A percentile compares a stretch with the other conserved stretches of the same genome.
These are phyloP conservation scores for Porcisia hertigi DNA, from an alignment of 208 protist species.

Conservation along the genomic window DNA sequence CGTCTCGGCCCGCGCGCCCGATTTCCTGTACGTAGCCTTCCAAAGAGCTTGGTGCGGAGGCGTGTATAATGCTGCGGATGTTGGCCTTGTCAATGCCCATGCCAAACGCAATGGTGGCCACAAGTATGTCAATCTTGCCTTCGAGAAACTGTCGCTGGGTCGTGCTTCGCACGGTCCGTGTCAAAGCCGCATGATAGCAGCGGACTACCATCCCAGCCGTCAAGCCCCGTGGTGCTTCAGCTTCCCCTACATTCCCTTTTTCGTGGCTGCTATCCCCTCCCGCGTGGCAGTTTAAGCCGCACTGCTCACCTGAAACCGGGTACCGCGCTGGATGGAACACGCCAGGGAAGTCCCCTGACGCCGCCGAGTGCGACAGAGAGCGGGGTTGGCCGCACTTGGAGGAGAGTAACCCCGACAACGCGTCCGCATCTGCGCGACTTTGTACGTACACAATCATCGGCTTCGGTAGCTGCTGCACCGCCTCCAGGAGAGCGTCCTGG, in stretches of 20 bases:
- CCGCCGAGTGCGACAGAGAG: background rate
- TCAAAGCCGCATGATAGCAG: constrained; percentile 82
- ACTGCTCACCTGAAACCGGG: background rate
- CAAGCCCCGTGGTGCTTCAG: background rate
- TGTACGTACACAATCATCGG: constrained; percentile 91
- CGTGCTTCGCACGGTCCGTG: constrained; percentile 37
- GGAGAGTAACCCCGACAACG: constrained; percentile 55
- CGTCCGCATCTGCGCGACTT: constrained; percentile 77
- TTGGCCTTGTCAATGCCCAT: constrained; percentile 98
- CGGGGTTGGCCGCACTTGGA: constrained; percentile 25
- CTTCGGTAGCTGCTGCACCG: constrained; percentile 68
- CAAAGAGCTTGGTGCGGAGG: constrained; percentile 93
- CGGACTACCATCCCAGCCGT: constrained; percentile 40
- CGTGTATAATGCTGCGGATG: constrained; percentile 97
- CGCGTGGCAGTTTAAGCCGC: background rate
- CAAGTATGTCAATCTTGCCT: constrained; percentile 90
- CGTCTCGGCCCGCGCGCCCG: constrained; percentile 96
- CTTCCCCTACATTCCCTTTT: background rate
- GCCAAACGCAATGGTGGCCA: constrained; percentile 97
- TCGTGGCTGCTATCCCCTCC: background rate
- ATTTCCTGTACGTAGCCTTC: constrained; percentile 98
- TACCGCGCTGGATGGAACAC: constrained; percentile 21
- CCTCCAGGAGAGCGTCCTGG: constrained; percentile 62
- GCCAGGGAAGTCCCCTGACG: background rate
- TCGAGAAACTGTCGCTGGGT: constrained; percentile 90